Evolutionary conservation across 768 basidiomycete genomes (phyloP).

Genomic region (Lenzites betulinus): DNA sequence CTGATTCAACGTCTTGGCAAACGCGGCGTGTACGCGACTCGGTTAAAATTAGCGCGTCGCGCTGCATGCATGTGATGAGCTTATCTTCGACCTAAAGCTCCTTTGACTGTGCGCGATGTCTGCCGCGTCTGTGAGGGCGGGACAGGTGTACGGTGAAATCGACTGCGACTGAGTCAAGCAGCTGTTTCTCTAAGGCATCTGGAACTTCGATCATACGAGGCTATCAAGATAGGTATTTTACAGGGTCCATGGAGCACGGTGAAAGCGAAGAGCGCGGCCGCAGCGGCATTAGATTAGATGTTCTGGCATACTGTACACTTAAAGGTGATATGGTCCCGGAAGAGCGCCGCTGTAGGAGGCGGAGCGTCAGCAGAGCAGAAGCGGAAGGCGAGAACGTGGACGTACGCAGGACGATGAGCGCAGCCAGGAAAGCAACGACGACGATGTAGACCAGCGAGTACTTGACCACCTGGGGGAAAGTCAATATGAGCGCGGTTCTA

Average conservation of each 20-base stretch:
- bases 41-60: too few relatives aligned
- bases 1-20: too few relatives aligned
- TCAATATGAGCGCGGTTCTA: conserved; percentile 5
- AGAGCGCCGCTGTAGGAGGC: conserved; percentile 61
- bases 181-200: too few relatives aligned
- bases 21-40: too few relatives aligned
- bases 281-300: conserved; percentile 54
- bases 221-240: conserved; percentile 23
- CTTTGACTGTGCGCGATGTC: neutral
- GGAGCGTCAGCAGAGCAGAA: conserved; percentile 20
- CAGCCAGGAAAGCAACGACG: conserved; percentile 74
- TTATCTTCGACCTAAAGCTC: too few relatives aligned
- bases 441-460: conserved; percentile 83
- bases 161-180: too few relatives aligned
- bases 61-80: too few relatives aligned
- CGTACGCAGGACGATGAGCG: conserved; percentile 83
- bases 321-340: conserved; percentile 78
- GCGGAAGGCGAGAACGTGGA: conserved; percentile 25
- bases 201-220: too few relatives aligned
- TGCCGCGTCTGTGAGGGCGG: too few relatives aligned
- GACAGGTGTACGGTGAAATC: too few relatives aligned
- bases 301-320: conserved; percentile 83
- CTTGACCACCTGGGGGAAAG: conserved; percentile 62
- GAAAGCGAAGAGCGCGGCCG: conserved; percentile 17
- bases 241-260: conserved; percentile 19